phyloP scores from a whole-genome alignment of 1,284 basidiomycete genomes.

The Apiotrichum brassicae region DNA sequence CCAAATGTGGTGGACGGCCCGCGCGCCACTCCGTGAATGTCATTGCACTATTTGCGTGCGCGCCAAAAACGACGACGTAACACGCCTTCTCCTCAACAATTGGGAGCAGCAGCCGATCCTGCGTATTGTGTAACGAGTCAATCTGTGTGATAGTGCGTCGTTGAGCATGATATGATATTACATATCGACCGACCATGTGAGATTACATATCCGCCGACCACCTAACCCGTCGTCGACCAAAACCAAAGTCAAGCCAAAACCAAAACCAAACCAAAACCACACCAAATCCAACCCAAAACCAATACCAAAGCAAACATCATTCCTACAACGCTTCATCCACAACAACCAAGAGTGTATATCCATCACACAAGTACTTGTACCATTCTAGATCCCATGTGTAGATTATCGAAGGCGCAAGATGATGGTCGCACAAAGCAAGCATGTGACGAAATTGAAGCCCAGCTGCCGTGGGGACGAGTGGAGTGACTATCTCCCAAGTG shows the following conservation, averaged over 20 bases:
- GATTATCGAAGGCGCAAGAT: too few relatives aligned
- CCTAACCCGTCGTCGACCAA: too few relatives aligned
- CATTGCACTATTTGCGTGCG: constrained; percentile 12
- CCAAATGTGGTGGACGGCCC: constrained; percentile 1
- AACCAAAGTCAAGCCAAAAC: background rate
- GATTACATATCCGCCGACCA: too few relatives aligned
- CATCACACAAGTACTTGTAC: background rate
- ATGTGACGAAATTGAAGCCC: too few relatives aligned
- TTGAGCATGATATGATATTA: too few relatives aligned
- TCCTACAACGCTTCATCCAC: background rate
- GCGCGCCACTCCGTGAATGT: constrained; percentile 11
- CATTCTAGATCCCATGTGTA: background rate
- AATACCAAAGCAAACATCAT: background rate
- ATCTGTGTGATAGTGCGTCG: too few relatives aligned
- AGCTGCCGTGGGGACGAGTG: too few relatives aligned
- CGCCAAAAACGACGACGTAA: constrained; percentile 1
- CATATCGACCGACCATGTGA: too few relatives aligned
- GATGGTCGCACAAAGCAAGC: too few relatives aligned
- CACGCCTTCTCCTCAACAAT: background rate
- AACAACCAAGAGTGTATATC: background rate
- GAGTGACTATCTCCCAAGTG: too few relatives aligned
- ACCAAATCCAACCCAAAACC: background rate
- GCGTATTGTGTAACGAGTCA: constrained; percentile 1
- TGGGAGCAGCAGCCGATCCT: background rate
- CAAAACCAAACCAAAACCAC: background rate